Conservation (phyloP, 2,329 filamentous ascomycete species). For the Alternaria ethzedia region DNA sequence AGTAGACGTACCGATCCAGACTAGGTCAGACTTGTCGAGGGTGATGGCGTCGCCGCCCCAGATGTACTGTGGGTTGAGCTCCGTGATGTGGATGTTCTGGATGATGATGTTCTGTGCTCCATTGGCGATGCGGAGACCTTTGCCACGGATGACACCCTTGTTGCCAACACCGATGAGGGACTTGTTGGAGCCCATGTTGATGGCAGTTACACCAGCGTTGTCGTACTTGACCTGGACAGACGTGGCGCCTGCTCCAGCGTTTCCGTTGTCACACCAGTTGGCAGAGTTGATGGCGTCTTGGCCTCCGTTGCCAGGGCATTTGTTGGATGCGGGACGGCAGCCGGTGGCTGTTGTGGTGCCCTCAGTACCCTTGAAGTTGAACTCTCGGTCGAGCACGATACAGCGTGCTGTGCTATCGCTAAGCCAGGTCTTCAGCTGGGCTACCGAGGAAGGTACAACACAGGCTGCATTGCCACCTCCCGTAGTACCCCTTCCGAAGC, state of each 20-base stretch:
- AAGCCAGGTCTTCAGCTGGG: conserved; percentile 31
- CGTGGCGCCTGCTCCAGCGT: conserved; percentile 10
- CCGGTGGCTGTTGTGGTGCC: conserved; percentile 23
- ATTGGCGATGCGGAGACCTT: conserved; percentile 13
- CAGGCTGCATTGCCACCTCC: conserved; percentile 23
- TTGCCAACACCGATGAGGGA: conserved; percentile 49
- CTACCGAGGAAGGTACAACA: conserved; percentile 8
- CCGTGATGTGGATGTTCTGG: conserved; percentile 49
- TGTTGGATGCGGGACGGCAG: conserved; percentile 51
- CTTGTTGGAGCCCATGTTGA: conserved; percentile 50
- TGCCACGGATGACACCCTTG: conserved; percentile 44
- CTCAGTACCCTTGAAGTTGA: conserved; percentile 32
- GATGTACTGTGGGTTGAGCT: conserved; percentile 47
- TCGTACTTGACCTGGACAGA: conserved; percentile 36
- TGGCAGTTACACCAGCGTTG: conserved; percentile 29
- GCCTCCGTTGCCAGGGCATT: conserved; percentile 56
- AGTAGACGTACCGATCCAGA: conserved; percentile 38
- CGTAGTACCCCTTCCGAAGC: conserved; percentile 11
- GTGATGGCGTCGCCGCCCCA: conserved; percentile 49
- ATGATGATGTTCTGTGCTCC: conserved; percentile 44
- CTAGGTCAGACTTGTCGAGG: conserved; percentile 33
- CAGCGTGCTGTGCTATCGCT: conserved; percentile 41
- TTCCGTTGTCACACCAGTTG: conserved; percentile 22
- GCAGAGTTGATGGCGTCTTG: conserved; percentile 64
- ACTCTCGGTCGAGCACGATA: conserved; percentile 44